A percentile compares a stretch with the other conserved stretches of the same genome.
phyloP scores from a whole-genome alignment of 139 green algal genomes.

The Raphidocelis subcapitata region DNA sequence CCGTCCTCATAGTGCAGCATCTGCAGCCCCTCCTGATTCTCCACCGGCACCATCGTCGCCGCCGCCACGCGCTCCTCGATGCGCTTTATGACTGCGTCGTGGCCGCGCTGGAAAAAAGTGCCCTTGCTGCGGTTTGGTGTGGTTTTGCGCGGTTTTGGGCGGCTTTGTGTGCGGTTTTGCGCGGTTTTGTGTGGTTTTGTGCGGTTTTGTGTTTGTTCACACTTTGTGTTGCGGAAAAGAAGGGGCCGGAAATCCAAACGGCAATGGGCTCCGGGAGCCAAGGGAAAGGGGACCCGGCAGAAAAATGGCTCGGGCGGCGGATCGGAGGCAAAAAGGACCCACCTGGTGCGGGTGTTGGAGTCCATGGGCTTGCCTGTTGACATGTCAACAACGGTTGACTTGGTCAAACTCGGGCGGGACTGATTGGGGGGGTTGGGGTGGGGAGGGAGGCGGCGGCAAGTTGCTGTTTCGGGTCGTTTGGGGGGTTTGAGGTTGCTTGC shows the following conservation, averaged over 20 bases:
- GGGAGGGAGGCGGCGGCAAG: neutral
- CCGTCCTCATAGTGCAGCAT: slow-evolving; percentile 61
- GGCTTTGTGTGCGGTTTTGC: neutral
- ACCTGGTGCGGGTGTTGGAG: slow-evolving; percentile 5
- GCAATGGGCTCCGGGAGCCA: too few relatives aligned
- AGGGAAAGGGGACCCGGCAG: too few relatives aligned
- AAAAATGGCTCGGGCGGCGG: too few relatives aligned
- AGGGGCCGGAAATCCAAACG: too few relatives aligned
- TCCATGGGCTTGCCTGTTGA: slow-evolving; percentile 48
- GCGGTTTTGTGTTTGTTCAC: neutral
- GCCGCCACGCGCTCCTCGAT: slow-evolving; percentile 65
- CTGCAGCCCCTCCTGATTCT: slow-evolving; percentile 56
- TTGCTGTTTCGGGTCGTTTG: too few relatives aligned
- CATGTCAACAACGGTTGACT: slow-evolving; percentile 62
- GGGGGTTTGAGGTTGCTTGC: too few relatives aligned
- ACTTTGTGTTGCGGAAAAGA: neutral
- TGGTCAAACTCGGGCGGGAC: slow-evolving; percentile 46
- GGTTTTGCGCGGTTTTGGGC: neutral
- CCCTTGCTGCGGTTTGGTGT: slow-evolving; percentile 37
- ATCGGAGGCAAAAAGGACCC: too few relatives aligned
- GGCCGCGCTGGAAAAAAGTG: slow-evolving; percentile 43
- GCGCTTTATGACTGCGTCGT: slow-evolving; percentile 49
- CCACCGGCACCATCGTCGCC: slow-evolving; percentile 60
- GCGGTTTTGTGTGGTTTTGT: neutral
- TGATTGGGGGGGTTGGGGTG: slow-evolving; percentile 11